A percentile compares a stretch with the other conserved stretches of the same genome.
Evolutionary conservation across 2,329 filamentous ascomycete genomes (phyloP).

Genomic region (Gremmenia infestans): DNA sequence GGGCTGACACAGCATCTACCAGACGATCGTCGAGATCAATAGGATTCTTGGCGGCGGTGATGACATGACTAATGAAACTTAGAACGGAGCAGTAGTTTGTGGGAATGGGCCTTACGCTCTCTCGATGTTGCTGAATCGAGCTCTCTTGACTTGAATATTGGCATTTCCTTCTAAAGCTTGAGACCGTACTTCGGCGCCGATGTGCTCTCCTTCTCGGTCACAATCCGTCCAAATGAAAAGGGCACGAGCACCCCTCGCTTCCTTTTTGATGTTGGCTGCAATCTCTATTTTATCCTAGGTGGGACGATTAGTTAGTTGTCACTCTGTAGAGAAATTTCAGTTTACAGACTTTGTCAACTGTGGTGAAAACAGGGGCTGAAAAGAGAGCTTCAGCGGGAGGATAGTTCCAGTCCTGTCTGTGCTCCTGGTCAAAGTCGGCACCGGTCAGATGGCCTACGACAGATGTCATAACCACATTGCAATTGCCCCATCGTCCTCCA

Average conservation of each 20-base stretch:
- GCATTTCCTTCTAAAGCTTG: slow-evolving; percentile 72
- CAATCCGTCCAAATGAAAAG: slow-evolving; percentile 99
- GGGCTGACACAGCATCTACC: slow-evolving; percentile 78
- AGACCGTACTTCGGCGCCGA: slow-evolving; percentile 83
- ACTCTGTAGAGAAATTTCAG: not conserved
- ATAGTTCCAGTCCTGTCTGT: slow-evolving; percentile 68
- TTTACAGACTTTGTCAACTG: slow-evolving; percentile 55
- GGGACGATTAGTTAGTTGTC: slow-evolving; percentile 13
- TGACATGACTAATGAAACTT: slow-evolving; percentile 61
- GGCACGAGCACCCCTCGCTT: slow-evolving; percentile 67
- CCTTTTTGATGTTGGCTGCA: slow-evolving; percentile 76
- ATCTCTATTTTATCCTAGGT: slow-evolving; percentile 74
- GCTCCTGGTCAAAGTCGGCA: slow-evolving; percentile 70
- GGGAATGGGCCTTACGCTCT: slow-evolving; percentile 55
- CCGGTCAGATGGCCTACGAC: slow-evolving; percentile 83
- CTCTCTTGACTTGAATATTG: slow-evolving; percentile 73
- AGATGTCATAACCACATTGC: slow-evolving; percentile 87
- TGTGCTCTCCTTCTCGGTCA: slow-evolving; percentile 95
- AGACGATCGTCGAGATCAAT: slow-evolving; percentile 78
- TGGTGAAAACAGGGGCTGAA: slow-evolving; percentile 67
- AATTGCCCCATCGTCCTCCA: slow-evolving; percentile 70
- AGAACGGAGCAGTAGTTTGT: not conserved
- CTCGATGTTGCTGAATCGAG: slow-evolving; percentile 94
- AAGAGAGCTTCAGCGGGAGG: slow-evolving; percentile 79
- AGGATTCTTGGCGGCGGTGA: slow-evolving; percentile 74